phyloP scores from a whole-genome alignment of 108 stramenopile genomes.

The Discostella pseudostelligera region DNA sequence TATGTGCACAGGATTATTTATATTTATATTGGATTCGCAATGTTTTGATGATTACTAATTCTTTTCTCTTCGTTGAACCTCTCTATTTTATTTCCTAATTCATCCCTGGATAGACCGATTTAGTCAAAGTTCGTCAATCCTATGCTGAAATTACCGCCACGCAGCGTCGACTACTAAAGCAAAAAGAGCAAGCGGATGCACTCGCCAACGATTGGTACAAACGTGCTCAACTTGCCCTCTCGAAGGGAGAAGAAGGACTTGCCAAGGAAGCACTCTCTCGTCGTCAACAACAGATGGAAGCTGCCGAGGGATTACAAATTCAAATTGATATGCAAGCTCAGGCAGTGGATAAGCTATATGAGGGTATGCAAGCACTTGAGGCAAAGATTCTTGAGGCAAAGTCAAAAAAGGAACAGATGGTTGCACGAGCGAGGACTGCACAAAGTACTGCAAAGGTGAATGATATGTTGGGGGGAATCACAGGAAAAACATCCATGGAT shows the following conservation, averaged over 20 bases:
- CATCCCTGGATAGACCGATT: constrained; percentile 63
- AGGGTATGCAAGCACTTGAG: constrained; percentile 93
- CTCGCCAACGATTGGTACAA: constrained; percentile 92
- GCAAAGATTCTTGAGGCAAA: constrained; percentile 89
- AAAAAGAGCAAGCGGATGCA: constrained; percentile 86
- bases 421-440: constrained; percentile 94
- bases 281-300: constrained; percentile 86
- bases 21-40: too few relatives aligned
- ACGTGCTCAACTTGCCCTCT: constrained; percentile 92
- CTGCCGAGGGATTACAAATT: constrained; percentile 50
- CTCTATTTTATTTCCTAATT: background rate
- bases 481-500: constrained; percentile 90
- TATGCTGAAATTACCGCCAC: constrained; percentile 97
- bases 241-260: constrained; percentile 91
- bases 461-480: constrained; percentile 92
- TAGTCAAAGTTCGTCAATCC: constrained; percentile 94
- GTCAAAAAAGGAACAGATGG: constrained; percentile 94
- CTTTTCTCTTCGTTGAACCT: background rate
- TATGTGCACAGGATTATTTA: background rate
- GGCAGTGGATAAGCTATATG: constrained; percentile 86
- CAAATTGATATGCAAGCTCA: constrained; percentile 84
- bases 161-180: constrained; percentile 88
- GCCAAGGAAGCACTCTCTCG: constrained; percentile 90
- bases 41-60: background rate
- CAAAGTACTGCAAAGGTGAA: constrained; percentile 94